A percentile compares a stretch with the other conserved stretches of the same genome.
Evolutionary conservation across 352 stramenopile species (phyloP).

Genomic region (Phytophthora boehmeriae): DNA sequence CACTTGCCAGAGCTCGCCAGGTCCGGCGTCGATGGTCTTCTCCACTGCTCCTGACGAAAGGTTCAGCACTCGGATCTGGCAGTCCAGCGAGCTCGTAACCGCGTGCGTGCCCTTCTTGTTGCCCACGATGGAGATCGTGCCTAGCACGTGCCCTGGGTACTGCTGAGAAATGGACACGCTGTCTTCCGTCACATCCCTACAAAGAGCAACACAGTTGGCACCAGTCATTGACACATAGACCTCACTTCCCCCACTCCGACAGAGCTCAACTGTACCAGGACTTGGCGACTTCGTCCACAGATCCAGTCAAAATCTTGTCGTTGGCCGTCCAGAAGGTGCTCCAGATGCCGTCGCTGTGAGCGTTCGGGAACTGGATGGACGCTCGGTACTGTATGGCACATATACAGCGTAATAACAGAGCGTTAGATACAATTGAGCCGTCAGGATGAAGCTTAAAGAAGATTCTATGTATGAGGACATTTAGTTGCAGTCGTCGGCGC

Average conservation of each 20-base stretch:
- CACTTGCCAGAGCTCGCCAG: constrained; percentile 90
- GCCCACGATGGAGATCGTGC: constrained; percentile 84
- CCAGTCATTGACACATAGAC: too few species aligned
- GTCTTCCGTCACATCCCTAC: constrained; percentile 72
- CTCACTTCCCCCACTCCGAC: not conserved
- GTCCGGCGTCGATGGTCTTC: constrained; percentile 85
- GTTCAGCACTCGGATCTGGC: constrained; percentile 84
- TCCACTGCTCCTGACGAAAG: constrained; percentile 69
- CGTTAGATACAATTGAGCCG: not conserved
- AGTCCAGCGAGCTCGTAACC: constrained; percentile 85
- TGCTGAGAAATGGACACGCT: constrained; percentile 80
- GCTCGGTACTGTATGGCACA: constrained; percentile 57
- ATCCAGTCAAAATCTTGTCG: constrained; percentile 89
- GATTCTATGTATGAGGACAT: not conserved
- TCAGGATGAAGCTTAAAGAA: not conserved
- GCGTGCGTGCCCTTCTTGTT: constrained; percentile 81
- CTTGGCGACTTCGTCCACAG: constrained; percentile 88
- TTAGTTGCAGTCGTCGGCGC: too few species aligned
- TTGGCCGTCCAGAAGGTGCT: constrained; percentile 89
- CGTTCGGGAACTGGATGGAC: constrained; percentile 84
- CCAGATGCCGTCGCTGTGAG: constrained; percentile 90
- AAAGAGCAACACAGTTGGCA: constrained; percentile 4
- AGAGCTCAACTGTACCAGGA: constrained; percentile 57
- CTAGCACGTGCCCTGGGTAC: constrained; percentile 84
- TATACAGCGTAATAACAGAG: constrained; percentile 1